phyloP scores from a whole-genome alignment of 306 rosid species.

The Lathyrus oleraceus region DNA sequence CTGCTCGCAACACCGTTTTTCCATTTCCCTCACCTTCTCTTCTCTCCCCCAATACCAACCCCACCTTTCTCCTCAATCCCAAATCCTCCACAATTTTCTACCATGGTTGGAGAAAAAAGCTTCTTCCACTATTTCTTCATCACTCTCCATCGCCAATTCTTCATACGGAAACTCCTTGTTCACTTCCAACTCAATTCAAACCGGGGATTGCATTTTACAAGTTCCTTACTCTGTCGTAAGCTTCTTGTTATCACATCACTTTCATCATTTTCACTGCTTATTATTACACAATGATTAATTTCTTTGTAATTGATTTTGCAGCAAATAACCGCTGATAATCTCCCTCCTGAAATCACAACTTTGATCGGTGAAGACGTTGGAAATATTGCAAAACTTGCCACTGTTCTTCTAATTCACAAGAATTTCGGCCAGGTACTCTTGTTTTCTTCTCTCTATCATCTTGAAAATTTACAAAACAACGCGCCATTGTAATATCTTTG shows the following conservation, averaged over 20 bases:
- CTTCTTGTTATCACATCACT: not conserved
- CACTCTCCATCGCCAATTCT: not conserved
- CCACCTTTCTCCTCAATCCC: too few relatives aligned
- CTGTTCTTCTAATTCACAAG: slow-evolving; percentile 60
- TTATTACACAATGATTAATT: not conserved
- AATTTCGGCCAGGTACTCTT: slow-evolving; percentile 52
- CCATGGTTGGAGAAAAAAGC: slow-evolving; percentile 9
- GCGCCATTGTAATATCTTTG: slow-evolving; percentile 5
- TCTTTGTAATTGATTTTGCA: slow-evolving; percentile 33
- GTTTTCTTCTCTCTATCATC: not conserved
- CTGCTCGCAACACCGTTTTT: not conserved
- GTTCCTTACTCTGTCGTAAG: slow-evolving; percentile 54
- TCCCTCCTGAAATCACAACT: slow-evolving; percentile 49
- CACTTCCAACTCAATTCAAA: slow-evolving; percentile 58
- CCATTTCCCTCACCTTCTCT: not conserved
- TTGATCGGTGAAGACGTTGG: slow-evolving; percentile 50
- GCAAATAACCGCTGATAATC: slow-evolving; percentile 69
- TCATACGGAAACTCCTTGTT: slow-evolving; percentile 50
- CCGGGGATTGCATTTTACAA: slow-evolving; percentile 67
- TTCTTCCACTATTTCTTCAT: slow-evolving; percentile 3
- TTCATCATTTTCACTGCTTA: not conserved
- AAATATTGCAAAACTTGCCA: slow-evolving; percentile 60
- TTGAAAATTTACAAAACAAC: slow-evolving; percentile 9
- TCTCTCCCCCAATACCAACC: not conserved
- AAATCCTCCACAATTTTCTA: not conserved